These are phyloP conservation scores for Leccinum variicolor DNA, from an alignment of 768 basidiomycete species.

Conservation along the genomic window DNA sequence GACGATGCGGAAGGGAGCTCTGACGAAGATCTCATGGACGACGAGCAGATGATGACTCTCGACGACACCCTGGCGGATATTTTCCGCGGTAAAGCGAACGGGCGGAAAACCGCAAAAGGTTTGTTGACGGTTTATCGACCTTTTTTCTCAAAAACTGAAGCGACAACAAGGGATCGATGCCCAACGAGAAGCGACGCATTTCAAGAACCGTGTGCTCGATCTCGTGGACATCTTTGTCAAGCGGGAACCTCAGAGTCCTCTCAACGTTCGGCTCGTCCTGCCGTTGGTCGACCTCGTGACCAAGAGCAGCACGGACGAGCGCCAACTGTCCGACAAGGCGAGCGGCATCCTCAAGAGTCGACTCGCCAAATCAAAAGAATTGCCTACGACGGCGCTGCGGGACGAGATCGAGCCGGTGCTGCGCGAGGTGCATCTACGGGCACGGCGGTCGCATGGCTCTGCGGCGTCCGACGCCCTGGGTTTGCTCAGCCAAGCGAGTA, in stretches of 20 bases:
- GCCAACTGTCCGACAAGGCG: conserved; percentile 87
- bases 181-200: conserved; percentile 89
- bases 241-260: conserved; percentile 71
- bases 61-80: conserved; percentile 89
- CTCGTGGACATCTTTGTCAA: conserved; percentile 85
- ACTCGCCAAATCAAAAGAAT: conserved; percentile 70
- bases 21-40: conserved; percentile 78
- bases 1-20: conserved; percentile 50
- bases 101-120: conserved; percentile 68
- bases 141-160: not conserved
- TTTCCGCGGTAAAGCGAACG: conserved; percentile 66
- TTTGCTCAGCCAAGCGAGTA: conserved; percentile 63
- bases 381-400: conserved; percentile 36
- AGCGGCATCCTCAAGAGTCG: conserved; percentile 72
- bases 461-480: conserved; percentile 60
- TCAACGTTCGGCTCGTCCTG: conserved; percentile 61
- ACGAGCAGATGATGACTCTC: conserved; percentile 97
- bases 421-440: conserved; percentile 65
- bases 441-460: conserved; percentile 59
- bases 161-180: conserved; percentile 50
- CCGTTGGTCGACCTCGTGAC: conserved; percentile 77
- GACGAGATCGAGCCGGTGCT: conserved; percentile 45
- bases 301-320: conserved; percentile 68
- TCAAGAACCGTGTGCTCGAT: conserved; percentile 94
- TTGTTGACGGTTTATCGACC: conserved; percentile 14